Evolutionary conservation across 306 rosid species (phyloP).

Genomic region (Spatholobus suberectus): DNA sequence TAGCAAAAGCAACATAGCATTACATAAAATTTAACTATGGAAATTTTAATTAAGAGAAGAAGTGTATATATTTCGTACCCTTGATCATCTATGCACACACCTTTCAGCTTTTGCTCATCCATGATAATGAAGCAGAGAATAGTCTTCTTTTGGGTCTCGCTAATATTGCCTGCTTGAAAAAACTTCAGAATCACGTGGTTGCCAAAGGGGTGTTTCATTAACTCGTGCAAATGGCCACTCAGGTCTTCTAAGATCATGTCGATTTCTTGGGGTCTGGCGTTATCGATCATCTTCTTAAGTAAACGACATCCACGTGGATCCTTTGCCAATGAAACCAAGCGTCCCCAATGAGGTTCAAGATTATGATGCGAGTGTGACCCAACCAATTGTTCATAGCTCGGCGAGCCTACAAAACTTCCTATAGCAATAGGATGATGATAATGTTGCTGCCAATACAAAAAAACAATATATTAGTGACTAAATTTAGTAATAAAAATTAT

Average conservation of each 20-base stretch:
- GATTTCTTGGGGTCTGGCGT: background rate
- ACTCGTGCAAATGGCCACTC: background rate
- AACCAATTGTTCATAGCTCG: background rate
- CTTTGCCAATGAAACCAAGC: slow-evolving; percentile 6
- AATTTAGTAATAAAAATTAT: no score
- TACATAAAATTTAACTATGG: background rate
- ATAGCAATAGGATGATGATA: background rate
- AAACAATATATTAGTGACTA: no score
- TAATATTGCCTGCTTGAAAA: background rate
- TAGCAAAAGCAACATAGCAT: background rate
- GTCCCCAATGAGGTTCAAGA: background rate
- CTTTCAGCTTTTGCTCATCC: background rate
- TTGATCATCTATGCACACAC: slow-evolving; percentile 34
- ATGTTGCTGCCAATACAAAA: no score
- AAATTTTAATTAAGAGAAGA: background rate
- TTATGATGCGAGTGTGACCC: background rate
- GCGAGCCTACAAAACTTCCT: background rate
- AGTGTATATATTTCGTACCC: slow-evolving; percentile 35
- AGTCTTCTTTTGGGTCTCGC: background rate
- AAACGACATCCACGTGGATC: background rate
- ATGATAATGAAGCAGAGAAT: background rate
- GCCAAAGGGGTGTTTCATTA: slow-evolving; percentile 35
- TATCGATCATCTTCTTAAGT: background rate
- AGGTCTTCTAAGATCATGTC: background rate
- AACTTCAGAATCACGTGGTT: slow-evolving; percentile 31